Evolutionary conservation across 2,329 filamentous ascomycete genomes (phyloP).

Genomic region (Coniochaeta sp.): DNA sequence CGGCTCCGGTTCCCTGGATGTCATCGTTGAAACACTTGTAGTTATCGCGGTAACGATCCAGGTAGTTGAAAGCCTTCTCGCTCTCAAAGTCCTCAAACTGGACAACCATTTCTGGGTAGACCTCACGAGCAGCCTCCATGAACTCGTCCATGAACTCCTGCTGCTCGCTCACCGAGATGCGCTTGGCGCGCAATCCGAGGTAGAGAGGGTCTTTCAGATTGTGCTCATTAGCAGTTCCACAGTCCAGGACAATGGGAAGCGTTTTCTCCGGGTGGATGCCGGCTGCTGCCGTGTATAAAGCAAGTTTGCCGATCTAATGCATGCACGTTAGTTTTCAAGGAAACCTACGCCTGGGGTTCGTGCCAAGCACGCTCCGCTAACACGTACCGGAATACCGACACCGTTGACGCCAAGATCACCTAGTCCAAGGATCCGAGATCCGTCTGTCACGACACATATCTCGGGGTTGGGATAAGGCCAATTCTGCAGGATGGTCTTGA

Average conservation of each 20-base stretch:
- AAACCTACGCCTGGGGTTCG: not conserved
- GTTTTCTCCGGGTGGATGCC: slow-evolving; percentile 88
- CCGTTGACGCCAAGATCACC: slow-evolving; percentile 95
- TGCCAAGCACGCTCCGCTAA: not conserved
- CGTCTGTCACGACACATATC: slow-evolving; percentile 95
- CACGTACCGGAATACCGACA: slow-evolving; percentile 84
- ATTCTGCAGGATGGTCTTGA: slow-evolving; percentile 81
- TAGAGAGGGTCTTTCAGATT: slow-evolving; percentile 70
- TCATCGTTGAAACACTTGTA: slow-evolving; percentile 99
- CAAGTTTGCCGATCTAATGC: slow-evolving; percentile 75
- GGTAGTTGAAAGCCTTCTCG: slow-evolving; percentile 80
- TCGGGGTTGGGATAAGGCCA: slow-evolving; percentile 88
- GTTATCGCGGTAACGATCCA: slow-evolving; percentile 78
- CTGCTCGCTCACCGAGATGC: slow-evolving; percentile 70
- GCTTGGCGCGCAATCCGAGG: slow-evolving; percentile 79
- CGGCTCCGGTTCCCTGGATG: slow-evolving; percentile 93
- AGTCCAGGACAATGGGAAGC: slow-evolving; percentile 62
- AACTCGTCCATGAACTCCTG: slow-evolving; percentile 94
- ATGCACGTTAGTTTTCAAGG: slow-evolving; percentile 18
- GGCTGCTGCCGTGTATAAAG: slow-evolving; percentile 90
- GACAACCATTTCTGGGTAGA: slow-evolving; percentile 61
- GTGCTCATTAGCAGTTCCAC: slow-evolving; percentile 58
- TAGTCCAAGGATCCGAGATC: slow-evolving; percentile 84
- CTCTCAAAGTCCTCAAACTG: slow-evolving; percentile 99
- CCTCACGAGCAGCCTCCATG: slow-evolving; percentile 82